Conservation (phyloP, 225 moss, liverwort and hornwort genomes). For the Sphagnum tenellum region DNA sequence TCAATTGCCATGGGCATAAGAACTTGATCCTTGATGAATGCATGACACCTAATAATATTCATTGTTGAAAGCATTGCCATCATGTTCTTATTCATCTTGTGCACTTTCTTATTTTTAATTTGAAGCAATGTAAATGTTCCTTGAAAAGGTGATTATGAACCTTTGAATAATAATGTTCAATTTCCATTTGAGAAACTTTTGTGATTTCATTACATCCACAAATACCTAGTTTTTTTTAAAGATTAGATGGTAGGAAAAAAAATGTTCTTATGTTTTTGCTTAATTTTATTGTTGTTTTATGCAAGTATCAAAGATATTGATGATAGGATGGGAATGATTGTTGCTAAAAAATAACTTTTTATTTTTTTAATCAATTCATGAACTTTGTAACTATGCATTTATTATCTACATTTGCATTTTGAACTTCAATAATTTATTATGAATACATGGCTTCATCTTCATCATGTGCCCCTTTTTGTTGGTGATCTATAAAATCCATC, state of each 20-base stretch:
- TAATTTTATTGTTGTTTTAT: background rate
- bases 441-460: too few species aligned
- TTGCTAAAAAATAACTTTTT: background rate
- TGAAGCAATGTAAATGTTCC: background rate
- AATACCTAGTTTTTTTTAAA: background rate
- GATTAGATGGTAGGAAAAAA: background rate
- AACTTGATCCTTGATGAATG: background rate
- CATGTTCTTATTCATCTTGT: background rate
- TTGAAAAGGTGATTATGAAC: background rate
- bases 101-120: background rate
- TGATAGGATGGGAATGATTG: background rate
- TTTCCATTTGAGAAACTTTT: background rate
- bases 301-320: background rate
- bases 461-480: background rate
- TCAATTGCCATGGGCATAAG: background rate
- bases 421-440: too few species aligned
- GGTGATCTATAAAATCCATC: background rate
- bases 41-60: background rate
- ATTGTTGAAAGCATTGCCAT: background rate
- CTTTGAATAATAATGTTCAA: background rate
- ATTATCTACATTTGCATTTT: too few species aligned
- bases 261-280: background rate
- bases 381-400: too few species aligned
- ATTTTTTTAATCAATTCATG: background rate
- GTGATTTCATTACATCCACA: background rate